Evolutionary conservation across 805 yeast genomes (phyloP).

Genomic region (Metschnikowia sp.): DNA sequence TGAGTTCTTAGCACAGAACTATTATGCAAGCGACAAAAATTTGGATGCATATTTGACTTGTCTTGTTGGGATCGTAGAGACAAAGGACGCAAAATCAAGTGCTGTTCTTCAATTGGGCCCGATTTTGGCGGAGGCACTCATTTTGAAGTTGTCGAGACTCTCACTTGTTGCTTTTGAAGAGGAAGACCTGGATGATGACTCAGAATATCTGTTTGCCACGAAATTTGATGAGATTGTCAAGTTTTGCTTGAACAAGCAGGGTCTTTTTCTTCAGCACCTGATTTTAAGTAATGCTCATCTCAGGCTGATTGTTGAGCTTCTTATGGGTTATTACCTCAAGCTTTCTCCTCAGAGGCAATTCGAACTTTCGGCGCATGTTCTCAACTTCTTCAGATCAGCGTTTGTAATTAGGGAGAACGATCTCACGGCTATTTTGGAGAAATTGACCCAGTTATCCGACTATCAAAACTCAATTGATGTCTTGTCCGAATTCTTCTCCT

Average conservation of each 20-base stretch:
- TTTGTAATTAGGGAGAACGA: slow-evolving; percentile 30
- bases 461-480: slow-evolving; percentile 16
- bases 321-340: slow-evolving; percentile 29
- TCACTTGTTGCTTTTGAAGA: slow-evolving; percentile 12
- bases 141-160: slow-evolving; percentile 27
- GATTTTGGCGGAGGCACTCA: slow-evolving; percentile 24
- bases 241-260: slow-evolving; percentile 32
- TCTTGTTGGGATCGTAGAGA: slow-evolving; percentile 31
- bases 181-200: slow-evolving; percentile 6
- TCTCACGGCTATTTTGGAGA: slow-evolving; percentile 18
- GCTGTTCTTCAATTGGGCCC: slow-evolving; percentile 9
- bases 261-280: slow-evolving; percentile 27
- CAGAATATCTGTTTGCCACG: slow-evolving; percentile 12
- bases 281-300: slow-evolving; percentile 32
- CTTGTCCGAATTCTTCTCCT: slow-evolving; percentile 27
- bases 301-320: slow-evolving; percentile 29
- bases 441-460: slow-evolving; percentile 17
- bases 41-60: slow-evolving; percentile 28
- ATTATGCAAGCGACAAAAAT: slow-evolving; percentile 20
- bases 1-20: slow-evolving; percentile 31
- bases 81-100: slow-evolving; percentile 4
- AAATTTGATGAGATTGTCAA: slow-evolving; percentile 22
- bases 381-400: slow-evolving; percentile 35
- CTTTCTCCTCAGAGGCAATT: slow-evolving; percentile 16
- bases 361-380: slow-evolving; percentile 24